Evolutionary conservation across 306 rosid genomes (phyloP).

Genomic region (Trichosanthes truncata): DNA sequence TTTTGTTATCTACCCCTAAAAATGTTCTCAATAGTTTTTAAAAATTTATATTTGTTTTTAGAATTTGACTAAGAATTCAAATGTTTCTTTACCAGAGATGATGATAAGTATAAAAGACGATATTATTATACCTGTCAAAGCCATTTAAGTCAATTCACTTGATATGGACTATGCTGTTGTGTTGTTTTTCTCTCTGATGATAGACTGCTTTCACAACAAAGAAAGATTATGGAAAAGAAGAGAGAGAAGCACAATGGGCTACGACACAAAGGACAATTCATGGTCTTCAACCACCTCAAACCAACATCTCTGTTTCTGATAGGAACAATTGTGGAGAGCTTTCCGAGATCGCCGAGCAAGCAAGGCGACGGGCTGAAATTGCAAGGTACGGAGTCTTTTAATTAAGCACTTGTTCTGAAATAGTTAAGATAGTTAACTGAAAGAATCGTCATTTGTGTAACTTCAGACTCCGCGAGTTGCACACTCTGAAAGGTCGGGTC

Average conservation of each 20-base stretch:
- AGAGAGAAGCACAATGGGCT: slow-evolving; percentile 99
- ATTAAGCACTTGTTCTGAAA: too few relatives aligned
- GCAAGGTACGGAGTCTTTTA: slow-evolving; percentile 55
- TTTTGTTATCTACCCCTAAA: too few relatives aligned
- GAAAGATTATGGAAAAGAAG: slow-evolving; percentile 98
- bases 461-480: slow-evolving; percentile 59
- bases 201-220: slow-evolving; percentile 98
- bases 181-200: background rate
- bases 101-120: too few relatives aligned
- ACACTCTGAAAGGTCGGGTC: slow-evolving; percentile 87
- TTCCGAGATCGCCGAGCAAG: slow-evolving; percentile 99
- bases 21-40: too few relatives aligned
- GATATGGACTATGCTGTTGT: background rate
- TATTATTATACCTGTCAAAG: too few relatives aligned
- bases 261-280: slow-evolving; percentile 93
- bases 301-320: slow-evolving; percentile 50
- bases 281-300: slow-evolving; percentile 93
- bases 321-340: slow-evolving; percentile 70
- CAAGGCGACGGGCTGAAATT: slow-evolving; percentile 92
- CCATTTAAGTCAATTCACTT: background rate
- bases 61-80: too few relatives aligned
- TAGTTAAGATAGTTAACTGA: too few relatives aligned
- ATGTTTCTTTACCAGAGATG: too few relatives aligned
- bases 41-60: too few relatives aligned
- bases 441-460: too few relatives aligned